Evolutionary conservation across 495 filamentous ascomycete genomes (phyloP).

Genomic region (Filosporella fistucella): DNA sequence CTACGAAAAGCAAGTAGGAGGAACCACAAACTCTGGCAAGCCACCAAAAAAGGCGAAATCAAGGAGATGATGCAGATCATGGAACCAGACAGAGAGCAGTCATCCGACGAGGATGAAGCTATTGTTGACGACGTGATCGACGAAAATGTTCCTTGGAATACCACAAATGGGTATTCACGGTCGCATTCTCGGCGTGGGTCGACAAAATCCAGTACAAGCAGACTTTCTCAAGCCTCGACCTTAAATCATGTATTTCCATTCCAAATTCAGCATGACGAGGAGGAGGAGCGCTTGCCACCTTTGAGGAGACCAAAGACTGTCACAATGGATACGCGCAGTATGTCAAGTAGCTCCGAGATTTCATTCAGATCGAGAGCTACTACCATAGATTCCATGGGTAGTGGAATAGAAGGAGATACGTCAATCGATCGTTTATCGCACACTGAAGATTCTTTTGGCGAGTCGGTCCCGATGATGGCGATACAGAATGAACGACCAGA

Average conservation of each 20-base stretch:
- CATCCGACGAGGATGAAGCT: slow-evolving; percentile 34
- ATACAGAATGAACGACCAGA: slow-evolving; percentile 70
- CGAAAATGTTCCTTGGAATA: slow-evolving; percentile 27
- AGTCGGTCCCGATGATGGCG: slow-evolving; percentile 96
- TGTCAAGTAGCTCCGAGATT: slow-evolving; percentile 78
- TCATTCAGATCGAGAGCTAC: slow-evolving; percentile 73
- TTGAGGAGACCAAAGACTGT: slow-evolving; percentile 67
- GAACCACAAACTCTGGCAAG: slow-evolving; percentile 87
- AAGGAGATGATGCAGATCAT: slow-evolving; percentile 72
- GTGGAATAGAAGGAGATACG: slow-evolving; percentile 76
- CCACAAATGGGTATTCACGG: slow-evolving; percentile 42
- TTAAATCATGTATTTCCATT: slow-evolving; percentile 89
- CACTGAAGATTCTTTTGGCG: slow-evolving; percentile 75
- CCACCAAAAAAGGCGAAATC: slow-evolving; percentile 69
- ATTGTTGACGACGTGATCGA: slow-evolving; percentile 31
- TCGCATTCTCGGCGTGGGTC: slow-evolving; percentile 39
- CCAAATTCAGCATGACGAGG: slow-evolving; percentile 45
- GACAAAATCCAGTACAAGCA: slow-evolving; percentile 38
- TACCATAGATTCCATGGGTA: slow-evolving; percentile 68
- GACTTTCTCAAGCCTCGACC: slow-evolving; percentile 44
- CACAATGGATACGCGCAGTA: slow-evolving; percentile 79
- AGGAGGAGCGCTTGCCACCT: slow-evolving; percentile 32
- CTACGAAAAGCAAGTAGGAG: slow-evolving; percentile 77
- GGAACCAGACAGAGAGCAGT: slow-evolving; percentile 47
- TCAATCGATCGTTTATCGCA: slow-evolving; percentile 77